Evolutionary conservation across 2,329 filamentous ascomycete genomes (phyloP).

Genomic region (Cladosporium velox): DNA sequence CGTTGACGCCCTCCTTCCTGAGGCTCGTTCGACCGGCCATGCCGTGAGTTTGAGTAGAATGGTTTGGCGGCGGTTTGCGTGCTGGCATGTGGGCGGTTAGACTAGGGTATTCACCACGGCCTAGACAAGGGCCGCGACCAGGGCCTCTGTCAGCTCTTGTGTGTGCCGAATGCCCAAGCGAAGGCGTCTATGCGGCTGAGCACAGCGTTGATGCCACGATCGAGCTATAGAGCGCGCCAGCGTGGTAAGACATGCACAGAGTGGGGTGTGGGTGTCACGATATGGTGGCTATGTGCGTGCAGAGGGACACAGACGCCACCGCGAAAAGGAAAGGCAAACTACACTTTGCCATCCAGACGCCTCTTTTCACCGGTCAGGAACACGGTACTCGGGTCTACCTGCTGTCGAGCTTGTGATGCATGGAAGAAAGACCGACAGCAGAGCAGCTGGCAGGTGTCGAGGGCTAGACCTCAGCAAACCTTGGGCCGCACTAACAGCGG

Average conservation of each 20-base stretch:
- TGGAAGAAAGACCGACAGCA: neutral
- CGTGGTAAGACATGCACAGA: slow-evolving; percentile 13
- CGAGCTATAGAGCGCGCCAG: slow-evolving; percentile 7
- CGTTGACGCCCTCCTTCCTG: slow-evolving; percentile 22
- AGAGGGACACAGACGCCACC: neutral
- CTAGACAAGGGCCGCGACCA: slow-evolving; percentile 17
- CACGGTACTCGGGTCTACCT: neutral
- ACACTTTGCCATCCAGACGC: neutral
- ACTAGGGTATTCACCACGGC: slow-evolving; percentile 12
- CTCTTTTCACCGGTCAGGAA: neutral
- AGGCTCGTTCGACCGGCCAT: slow-evolving; percentile 22
- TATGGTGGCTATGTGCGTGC: slow-evolving; percentile 11
- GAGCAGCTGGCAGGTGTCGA: neutral
- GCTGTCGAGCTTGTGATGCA: neutral
- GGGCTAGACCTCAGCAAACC: neutral
- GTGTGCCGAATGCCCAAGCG: slow-evolving; percentile 5
- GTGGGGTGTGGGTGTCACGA: slow-evolving; percentile 14
- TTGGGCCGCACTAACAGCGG: neutral
- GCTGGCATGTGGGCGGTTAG: slow-evolving; percentile 16
- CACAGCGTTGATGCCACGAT: slow-evolving; percentile 1
- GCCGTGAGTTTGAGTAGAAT: slow-evolving; percentile 13
- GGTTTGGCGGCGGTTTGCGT: slow-evolving; percentile 11
- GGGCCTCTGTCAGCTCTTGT: slow-evolving; percentile 17
- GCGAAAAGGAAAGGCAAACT: neutral
- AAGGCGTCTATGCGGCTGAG: slow-evolving; percentile 16